phyloP scores from a whole-genome alignment of 768 basidiomycete genomes.

The Tylopilus subfusipes region DNA sequence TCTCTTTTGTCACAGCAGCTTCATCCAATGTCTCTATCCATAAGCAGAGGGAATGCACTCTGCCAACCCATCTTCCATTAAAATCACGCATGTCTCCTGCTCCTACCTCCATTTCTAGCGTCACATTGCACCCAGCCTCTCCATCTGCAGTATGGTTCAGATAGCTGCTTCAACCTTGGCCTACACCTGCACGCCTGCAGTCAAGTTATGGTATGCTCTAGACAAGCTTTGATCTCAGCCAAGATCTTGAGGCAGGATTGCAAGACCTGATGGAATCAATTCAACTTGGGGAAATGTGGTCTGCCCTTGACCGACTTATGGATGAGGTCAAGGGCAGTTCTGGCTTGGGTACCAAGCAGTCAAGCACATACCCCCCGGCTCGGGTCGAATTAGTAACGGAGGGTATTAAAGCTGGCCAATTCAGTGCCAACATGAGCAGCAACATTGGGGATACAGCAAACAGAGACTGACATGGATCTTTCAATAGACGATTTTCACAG shows the following conservation, averaged over 20 bases:
- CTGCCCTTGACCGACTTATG: constrained; percentile 70
- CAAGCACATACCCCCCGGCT: constrained; percentile 3
- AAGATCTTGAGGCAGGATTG: constrained; percentile 19
- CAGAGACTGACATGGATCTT: constrained; percentile 33
- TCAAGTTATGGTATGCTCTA: constrained; percentile 20
- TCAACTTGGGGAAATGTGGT: constrained; percentile 67
- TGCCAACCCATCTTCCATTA: neutral
- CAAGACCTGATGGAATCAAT: constrained; percentile 46
- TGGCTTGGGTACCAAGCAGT: constrained; percentile 23
- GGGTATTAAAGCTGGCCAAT: constrained; percentile 31
- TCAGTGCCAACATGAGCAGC: constrained; percentile 35
- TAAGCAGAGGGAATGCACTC: constrained; percentile 10
- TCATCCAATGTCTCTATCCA: constrained; percentile 16
- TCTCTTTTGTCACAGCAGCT: constrained; percentile 17
- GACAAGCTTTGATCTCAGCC: constrained; percentile 24
- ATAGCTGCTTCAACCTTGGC: constrained; percentile 8
- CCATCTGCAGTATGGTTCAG: constrained; percentile 15
- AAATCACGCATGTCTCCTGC: constrained; percentile 2
- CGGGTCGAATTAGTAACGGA: constrained; percentile 32
- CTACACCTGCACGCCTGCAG: constrained; percentile 7
- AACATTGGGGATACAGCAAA: constrained; percentile 25
- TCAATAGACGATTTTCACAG: constrained; percentile 26
- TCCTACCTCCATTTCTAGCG: neutral
- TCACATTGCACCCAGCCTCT: constrained; percentile 8
- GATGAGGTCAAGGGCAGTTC: constrained; percentile 50